A percentile compares a stretch with the other conserved stretches of the same genome.
These are phyloP conservation scores for Mycena polygramma DNA, from an alignment of 768 basidiomycete species.

Conservation along the genomic window DNA sequence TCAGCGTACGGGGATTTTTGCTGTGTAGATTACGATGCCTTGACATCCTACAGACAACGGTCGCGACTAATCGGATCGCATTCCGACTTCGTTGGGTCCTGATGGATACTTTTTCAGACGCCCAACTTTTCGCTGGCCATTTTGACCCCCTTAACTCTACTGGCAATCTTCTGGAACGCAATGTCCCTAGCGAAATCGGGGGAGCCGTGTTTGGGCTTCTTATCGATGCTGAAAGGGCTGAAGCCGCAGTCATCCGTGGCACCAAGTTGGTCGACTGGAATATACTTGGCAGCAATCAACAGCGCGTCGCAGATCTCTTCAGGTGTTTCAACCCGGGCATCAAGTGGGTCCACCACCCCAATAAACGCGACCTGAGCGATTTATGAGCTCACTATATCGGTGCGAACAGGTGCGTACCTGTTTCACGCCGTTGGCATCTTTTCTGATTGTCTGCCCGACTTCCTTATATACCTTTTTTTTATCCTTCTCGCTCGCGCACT, in stretches of 20 bases:
- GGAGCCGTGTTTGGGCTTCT: slow-evolving; percentile 10
- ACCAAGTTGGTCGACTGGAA: slow-evolving; percentile 15
- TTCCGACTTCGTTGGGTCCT: too few species aligned
- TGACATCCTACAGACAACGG: too few species aligned
- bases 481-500: slow-evolving; percentile 18
- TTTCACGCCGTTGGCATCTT: slow-evolving; percentile 15
- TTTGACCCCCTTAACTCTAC: slow-evolving; percentile 7
- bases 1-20: too few species aligned
- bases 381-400: background rate
- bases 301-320: background rate
- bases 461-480: slow-evolving; percentile 12
- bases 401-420: background rate
- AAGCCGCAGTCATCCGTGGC: slow-evolving; percentile 17
- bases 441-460: slow-evolving; percentile 9
- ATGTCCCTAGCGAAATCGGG: slow-evolving; percentile 18
- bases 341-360: slow-evolving; percentile 2
- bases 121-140: slow-evolving; percentile 14
- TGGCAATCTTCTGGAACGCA: slow-evolving; percentile 15
- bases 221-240: slow-evolving; percentile 18
- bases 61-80: too few species aligned
- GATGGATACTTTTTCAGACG: background rate
- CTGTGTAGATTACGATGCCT: too few species aligned
- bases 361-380: slow-evolving; percentile 1
- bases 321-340: slow-evolving; percentile 6
- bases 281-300: background rate